A percentile compares a stretch with the other conserved stretches of the same genome.
These are phyloP conservation scores for Neocatenulostroma microsporum DNA, from an alignment of 2,329 filamentous ascomycete genomes.

Conservation along the genomic window DNA sequence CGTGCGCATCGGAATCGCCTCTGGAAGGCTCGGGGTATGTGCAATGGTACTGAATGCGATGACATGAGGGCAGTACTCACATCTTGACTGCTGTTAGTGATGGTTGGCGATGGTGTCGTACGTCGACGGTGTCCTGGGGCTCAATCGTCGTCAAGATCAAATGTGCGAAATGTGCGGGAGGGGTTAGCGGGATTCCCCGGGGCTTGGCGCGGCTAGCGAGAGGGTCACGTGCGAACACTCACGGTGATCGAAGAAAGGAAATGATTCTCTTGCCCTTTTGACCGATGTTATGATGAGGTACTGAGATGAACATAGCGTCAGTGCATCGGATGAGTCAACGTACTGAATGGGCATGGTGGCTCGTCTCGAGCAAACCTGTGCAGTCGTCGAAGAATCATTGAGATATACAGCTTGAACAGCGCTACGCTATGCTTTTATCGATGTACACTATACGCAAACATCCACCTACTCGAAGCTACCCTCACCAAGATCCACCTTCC, in stretches of 20 bases:
- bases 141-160: no score
- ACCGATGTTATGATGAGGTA: no score
- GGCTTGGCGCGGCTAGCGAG: no score
- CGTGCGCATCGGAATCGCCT: background rate
- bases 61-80: conserved; percentile 16
- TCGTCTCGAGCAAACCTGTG: no score
- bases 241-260: no score
- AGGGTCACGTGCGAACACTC: no score
- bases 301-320: no score
- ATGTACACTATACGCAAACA: background rate
- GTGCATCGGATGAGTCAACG: no score
- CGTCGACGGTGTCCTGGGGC: conserved; percentile 4
- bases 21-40: conserved; percentile 1
- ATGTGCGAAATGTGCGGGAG: background rate
- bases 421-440: conserved; percentile 5
- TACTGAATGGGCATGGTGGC: no score
- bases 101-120: conserved; percentile 18
- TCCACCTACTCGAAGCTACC: conserved; percentile 4
- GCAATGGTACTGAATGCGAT: conserved; percentile 1
- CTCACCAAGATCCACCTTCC: conserved; percentile 74
- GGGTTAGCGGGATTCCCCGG: no score
- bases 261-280: no score
- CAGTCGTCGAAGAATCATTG: no score
- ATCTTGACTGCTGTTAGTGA: conserved; percentile 22
- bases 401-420: background rate